Base-by-base conservation (phyloP, 768 basidiomycete species). In the Fomitopsis serialis region DNA sequence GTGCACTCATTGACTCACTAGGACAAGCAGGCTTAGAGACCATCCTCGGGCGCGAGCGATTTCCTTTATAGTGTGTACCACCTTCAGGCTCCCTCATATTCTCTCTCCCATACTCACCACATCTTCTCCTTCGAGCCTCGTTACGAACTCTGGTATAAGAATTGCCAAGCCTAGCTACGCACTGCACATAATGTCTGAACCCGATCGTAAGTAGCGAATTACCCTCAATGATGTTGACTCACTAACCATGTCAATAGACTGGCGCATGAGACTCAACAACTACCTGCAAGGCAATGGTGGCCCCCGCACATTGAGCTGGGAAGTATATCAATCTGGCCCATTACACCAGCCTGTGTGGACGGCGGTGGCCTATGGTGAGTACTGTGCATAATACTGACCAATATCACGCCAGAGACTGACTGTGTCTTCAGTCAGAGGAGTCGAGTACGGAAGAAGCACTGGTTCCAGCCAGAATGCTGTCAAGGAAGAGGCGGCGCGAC, bases 221-320 rank as follows among this genome's bases (percentile, higher is more conserved):
- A 1, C 23, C 1, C 22, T 27, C 9, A 5, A 10, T 24, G 5
- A 22, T 19, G 37, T 36, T 22, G 34, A 11, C n/a, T 23, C n/a
- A 35, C n/a, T 32, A 11, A 32, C 42, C 7, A 7, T 37, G 23
- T 11, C 42, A 24, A 21, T 32, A 66, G 67, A 68, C 58, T 66
- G 62, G 59, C 64, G 64, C 42, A 68, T 66, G 63, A 55, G 61
- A 36, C 62, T 68, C 53, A 66, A 68, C 58, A 68, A 66, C 61
- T 66, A 55, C 57, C 61, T 68, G 47, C 66, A 68, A 46, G 55
- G 54, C 22, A 61, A 64, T 52, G 63, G 62, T 3, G 62, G 62
- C 24, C 47, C 58, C 7, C 56, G 52, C 12, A 47, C 58, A 35
- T 55, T 68, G 3, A 53, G 51, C 22, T 68, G 66, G 66, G 59